phyloP scores from a whole-genome alignment of 2,329 filamentous ascomycete species.

The Ceratocystiopsis sp. region DNA sequence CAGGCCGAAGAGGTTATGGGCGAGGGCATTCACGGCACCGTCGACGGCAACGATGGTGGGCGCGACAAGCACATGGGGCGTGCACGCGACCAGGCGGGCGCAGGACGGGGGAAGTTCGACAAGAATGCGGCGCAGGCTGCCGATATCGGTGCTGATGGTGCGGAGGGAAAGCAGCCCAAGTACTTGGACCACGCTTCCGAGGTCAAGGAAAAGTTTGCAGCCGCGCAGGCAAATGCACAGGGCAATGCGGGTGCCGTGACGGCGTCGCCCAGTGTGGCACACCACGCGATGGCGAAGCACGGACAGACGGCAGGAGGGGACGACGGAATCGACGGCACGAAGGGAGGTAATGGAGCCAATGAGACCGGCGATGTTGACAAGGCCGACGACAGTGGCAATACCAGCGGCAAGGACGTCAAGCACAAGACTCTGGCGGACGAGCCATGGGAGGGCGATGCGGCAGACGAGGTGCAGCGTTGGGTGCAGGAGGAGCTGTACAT shows the following conservation, averaged over 20 bases:
- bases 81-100: constrained; percentile 15
- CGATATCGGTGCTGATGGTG: too few relatives aligned
- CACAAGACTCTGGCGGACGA: constrained; percentile 45
- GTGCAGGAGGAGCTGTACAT: constrained; percentile 95
- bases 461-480: constrained; percentile 72
- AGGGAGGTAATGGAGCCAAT: too few relatives aligned
- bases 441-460: constrained; percentile 55
- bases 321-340: too few relatives aligned
- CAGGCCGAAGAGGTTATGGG: constrained; percentile 81
- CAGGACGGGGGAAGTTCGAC: constrained; percentile 16
- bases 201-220: constrained; percentile 36
- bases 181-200: constrained; percentile 21
- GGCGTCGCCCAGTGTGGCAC: constrained; percentile 40
- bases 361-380: too few relatives aligned
- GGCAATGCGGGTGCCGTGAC: neutral
- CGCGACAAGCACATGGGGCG: constrained; percentile 32
- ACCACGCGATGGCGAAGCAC: constrained; percentile 61
- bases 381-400: constrained; percentile 20
- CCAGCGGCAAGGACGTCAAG: too few relatives aligned
- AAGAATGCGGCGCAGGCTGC: constrained; percentile 13
- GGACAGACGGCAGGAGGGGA: constrained; percentile 12
- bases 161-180: neutral
- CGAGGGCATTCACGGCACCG: constrained; percentile 46
- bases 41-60: constrained; percentile 24
- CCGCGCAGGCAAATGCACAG: constrained; percentile 4